phyloP scores from a whole-genome alignment of 2,329 filamentous ascomycete species.

The Ascochyta koolunga region DNA sequence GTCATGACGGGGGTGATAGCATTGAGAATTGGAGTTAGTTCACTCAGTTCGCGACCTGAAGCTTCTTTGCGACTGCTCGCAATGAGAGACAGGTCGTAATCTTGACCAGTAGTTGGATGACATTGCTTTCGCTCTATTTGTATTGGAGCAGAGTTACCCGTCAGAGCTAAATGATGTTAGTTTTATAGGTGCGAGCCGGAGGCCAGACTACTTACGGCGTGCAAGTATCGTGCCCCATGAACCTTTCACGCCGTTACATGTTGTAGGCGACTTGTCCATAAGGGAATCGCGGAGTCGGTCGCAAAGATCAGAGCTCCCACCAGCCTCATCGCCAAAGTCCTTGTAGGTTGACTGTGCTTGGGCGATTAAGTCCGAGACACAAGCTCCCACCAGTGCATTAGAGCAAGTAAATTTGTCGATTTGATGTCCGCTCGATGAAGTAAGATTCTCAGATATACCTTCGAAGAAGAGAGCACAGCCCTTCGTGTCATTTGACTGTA shows the following conservation, averaged over 20 bases:
- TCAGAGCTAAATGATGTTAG: neutral
- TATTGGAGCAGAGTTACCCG: neutral
- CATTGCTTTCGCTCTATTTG: neutral
- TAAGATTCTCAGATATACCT: conserved; percentile 1
- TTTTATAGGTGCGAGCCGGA: neutral
- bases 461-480: conserved; percentile 15
- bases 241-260: neutral
- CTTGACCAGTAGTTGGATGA: conserved; percentile 8
- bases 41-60: neutral
- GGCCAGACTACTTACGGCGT: neutral
- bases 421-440: neutral
- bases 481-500: neutral
- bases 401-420: conserved; percentile 1
- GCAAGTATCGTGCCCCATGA: conserved; percentile 4
- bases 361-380: conserved; percentile 4
- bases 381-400: neutral
- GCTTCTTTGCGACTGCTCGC: neutral
- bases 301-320: neutral
- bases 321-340: neutral
- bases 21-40: neutral
- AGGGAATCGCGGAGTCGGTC: conserved; percentile 3
- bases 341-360: conserved; percentile 1
- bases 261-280: neutral
- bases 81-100: conserved; percentile 4
- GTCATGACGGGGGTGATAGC: conserved; percentile 12